Conservation (phyloP, 2,329 filamentous ascomycete genomes). For the Claviceps humidiphila region DNA sequence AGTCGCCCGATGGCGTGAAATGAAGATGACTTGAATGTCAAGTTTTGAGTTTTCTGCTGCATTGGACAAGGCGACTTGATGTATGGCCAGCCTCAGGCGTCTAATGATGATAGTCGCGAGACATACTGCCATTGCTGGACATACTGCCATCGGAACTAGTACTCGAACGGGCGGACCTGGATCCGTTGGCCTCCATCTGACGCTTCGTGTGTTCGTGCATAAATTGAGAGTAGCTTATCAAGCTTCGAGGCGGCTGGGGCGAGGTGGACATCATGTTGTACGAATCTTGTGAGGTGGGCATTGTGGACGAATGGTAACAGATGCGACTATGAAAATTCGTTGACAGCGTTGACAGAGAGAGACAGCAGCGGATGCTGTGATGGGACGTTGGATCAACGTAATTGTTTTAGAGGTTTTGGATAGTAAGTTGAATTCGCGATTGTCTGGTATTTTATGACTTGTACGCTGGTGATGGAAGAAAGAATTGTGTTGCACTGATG, state of each 20-base stretch:
- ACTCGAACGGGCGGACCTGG: slow-evolving; percentile 9
- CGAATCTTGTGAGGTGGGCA: slow-evolving; percentile 28
- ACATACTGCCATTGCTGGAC: slow-evolving; percentile 17
- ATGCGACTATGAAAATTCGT: neutral
- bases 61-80: too few species aligned
- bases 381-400: too few species aligned
- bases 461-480: neutral
- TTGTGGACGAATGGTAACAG: slow-evolving; percentile 10
- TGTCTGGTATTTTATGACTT: neutral
- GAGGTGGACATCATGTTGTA: slow-evolving; percentile 24
- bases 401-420: neutral
- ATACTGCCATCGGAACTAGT: slow-evolving; percentile 6
- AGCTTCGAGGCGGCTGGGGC: slow-evolving; percentile 29
- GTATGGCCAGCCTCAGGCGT: neutral
- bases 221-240: slow-evolving; percentile 43
- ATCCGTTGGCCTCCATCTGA: slow-evolving; percentile 45
- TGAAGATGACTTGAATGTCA: too few species aligned
- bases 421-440: neutral
- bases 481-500: neutral
- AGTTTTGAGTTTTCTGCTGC: too few species aligned
- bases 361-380: too few species aligned
- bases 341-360: too few species aligned
- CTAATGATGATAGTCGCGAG: slow-evolving; percentile 7
- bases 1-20: too few species aligned
- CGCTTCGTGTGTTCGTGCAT: slow-evolving; percentile 54